Conservation (phyloP, 352 stramenopile species). For the Detonula confervacea region DNA sequence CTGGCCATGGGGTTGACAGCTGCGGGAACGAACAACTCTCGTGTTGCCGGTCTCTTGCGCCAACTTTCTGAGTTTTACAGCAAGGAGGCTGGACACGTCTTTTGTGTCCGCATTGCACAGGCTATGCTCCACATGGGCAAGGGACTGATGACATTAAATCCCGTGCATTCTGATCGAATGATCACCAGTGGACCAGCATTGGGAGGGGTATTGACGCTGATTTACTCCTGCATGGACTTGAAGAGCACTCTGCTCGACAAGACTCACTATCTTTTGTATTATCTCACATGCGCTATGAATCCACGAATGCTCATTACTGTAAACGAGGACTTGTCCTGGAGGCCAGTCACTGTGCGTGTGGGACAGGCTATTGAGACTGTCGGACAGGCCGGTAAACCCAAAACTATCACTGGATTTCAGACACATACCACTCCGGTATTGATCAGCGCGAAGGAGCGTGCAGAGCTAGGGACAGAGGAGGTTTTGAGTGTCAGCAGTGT, state of each 20-base stretch:
- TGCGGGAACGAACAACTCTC: conserved; percentile 99
- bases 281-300: conserved; percentile 96
- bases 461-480: conserved; percentile 97
- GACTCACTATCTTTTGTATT: conserved; percentile 98
- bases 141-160: conserved; percentile 97
- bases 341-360: conserved; percentile 97
- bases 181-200: conserved; percentile 89
- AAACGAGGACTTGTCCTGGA: conserved; percentile 93
- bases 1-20: conserved; percentile 95
- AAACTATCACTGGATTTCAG: conserved; percentile 99
- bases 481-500: conserved; percentile 95
- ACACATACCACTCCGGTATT: conserved; percentile 99
- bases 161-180: conserved; percentile 96
- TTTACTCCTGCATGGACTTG: conserved; percentile 96
- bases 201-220: conserved; percentile 93
- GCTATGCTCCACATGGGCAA: conserved; percentile 99
- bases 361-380: conserved; percentile 99
- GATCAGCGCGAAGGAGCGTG: conserved; percentile 96
- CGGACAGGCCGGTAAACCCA: conserved; percentile 97
- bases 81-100: conserved; percentile 96
- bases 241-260: conserved; percentile 98
- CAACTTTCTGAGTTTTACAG: conserved; percentile 97
- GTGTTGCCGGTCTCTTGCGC: conserved; percentile 96
- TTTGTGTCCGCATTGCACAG: conserved; percentile 98
- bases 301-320: conserved; percentile 99